Evolutionary conservation across 192 early-diverging fungal genomes (phyloP), one percentile per base, ranked within the genome.

Genomic region (Coemansia sp.): DNA sequence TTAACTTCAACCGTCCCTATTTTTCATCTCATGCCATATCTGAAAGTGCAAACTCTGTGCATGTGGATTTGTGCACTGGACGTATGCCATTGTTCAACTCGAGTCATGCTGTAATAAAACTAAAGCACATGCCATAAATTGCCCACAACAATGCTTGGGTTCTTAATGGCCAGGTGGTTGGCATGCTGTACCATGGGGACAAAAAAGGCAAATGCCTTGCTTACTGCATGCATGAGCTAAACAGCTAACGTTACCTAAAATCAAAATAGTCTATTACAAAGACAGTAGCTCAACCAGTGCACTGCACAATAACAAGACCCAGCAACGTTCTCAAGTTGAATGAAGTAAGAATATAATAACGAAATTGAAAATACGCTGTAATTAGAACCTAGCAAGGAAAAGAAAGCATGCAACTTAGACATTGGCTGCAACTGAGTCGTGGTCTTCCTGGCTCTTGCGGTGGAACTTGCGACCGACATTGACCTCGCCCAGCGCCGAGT

Each of bases 351-450:
- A 29, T 54, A 25, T 54, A 29, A 54, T 54, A 25, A 54, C 25
- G 22, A 54, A 15, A 32, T 32, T 32, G 29, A 32, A 32, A 32
- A 43, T 43, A 43, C 41, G 41, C 41, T 15, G 41, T 43, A 43
- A 43, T 43, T 43, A 43, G 15, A 43, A n/a, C 41, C 52, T 29
- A 54, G 19, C 2, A 15, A 25, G 22, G 7, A 53, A 8, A 29
- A 2, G 2, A 29, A 55, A 29, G 12, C 15, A 19, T 19, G n/a
- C 17, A 5, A 10, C 15, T 35, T 60, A 79, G 47, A 70, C 76
- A 19, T 62, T 62, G 39, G 57, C 76, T 7, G 70, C 76, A n/a
- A 66, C 72, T 48, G 72, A 69, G 62, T 79, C 77, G 15, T 74
- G 71, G 54, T 65, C 56, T 2, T 43, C 55, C 27, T 56, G 57